Conservation (phyloP, 371 early-diverging fungal species). For the Rhizopus stolonifer region DNA sequence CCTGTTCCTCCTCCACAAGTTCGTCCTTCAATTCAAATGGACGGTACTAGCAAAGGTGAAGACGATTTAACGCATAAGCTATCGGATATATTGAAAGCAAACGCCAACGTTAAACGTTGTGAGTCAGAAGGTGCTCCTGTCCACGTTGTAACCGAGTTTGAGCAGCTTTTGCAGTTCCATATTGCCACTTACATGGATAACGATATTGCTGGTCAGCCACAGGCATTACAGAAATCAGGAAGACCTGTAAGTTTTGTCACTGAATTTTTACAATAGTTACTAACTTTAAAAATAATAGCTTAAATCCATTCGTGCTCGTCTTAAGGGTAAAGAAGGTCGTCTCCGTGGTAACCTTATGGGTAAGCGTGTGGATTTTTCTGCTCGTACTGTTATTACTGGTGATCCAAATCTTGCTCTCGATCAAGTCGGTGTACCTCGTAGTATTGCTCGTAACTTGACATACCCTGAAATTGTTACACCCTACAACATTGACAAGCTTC, state of each 20-base stretch:
- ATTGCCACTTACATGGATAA: constrained; percentile 99
- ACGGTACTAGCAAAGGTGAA: constrained; percentile 91
- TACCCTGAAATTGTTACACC: constrained; percentile 98
- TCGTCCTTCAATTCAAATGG: constrained; percentile 98
- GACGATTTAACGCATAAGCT: constrained; percentile 99
- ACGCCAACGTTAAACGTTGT: constrained; percentile 84
- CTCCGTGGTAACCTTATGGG: constrained; percentile 99
- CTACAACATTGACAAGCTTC: constrained; percentile 94
- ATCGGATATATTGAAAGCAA: constrained; percentile 97
- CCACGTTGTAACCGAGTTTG: constrained; percentile 95
- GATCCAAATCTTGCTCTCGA: constrained; percentile 98
- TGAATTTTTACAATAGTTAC: background rate
- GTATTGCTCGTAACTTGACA: constrained; percentile 98
- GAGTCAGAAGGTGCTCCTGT: constrained; percentile 97
- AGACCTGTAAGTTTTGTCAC: constrained; percentile 74
- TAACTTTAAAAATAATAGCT: constrained; percentile 43
- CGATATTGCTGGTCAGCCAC: constrained; percentile 97
- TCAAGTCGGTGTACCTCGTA: constrained; percentile 99
- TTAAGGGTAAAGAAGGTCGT: constrained; percentile 99
- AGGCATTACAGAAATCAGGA: constrained; percentile 95
- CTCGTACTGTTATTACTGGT: constrained; percentile 99
- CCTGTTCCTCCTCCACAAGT: constrained; percentile 99
- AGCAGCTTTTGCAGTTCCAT: constrained; percentile 92
- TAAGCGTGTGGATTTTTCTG: constrained; percentile 99
- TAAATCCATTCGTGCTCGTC: constrained; percentile 96